Evolutionary conservation across 805 yeast species (phyloP), one percentile per base, ranked within the genome.

Genomic region (Candida schatavii): DNA sequence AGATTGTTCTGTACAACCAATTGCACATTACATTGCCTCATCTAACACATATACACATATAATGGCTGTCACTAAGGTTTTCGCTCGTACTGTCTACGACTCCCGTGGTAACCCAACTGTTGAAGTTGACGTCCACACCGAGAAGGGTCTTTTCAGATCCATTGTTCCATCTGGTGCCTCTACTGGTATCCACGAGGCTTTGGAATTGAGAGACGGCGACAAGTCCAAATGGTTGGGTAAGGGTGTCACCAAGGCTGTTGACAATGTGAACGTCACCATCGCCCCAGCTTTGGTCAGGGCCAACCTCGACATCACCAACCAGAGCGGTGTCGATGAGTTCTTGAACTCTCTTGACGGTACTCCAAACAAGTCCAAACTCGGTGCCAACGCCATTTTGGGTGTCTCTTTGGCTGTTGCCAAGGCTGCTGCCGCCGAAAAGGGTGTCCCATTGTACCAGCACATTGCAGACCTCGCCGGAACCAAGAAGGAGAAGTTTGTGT

Each of bases 91-190:
- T 33, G 53, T 54, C 27, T 54, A 54, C 45, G 59, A 54, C 39
- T 54, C 59, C 15, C 45, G 59, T 28, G 59, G 59, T 29, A 52
- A 52, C 45, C 59, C 59, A 36, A 54, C 59, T 2, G 55, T 54
- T 19, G 59, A 54, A 44, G 56, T 54, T 30, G 52, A 51, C 21
- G 13, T 52, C 14, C 42, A 42, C 37, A 49, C 56, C 28, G 45
- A 37, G 9, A 40, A 48, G 28, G 59, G 59, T 7, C 30, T 40
- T 11, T 54, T 51, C 50, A 43, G 55, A 34, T 42, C 55, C 22
- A 51, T 51, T 40, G 57, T 54, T 31, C 59, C 59, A 25, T 46
- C 54, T 28, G 59, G 57, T 14, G 59, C 59, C 21, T 54, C 59
- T 18, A 52, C 57, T 33, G 59, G 59, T 23, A 41, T 41, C 28